Base-by-base conservation (phyloP, 2,329 filamentous ascomycete genomes). In the Aureobasidium sp. region DNA sequence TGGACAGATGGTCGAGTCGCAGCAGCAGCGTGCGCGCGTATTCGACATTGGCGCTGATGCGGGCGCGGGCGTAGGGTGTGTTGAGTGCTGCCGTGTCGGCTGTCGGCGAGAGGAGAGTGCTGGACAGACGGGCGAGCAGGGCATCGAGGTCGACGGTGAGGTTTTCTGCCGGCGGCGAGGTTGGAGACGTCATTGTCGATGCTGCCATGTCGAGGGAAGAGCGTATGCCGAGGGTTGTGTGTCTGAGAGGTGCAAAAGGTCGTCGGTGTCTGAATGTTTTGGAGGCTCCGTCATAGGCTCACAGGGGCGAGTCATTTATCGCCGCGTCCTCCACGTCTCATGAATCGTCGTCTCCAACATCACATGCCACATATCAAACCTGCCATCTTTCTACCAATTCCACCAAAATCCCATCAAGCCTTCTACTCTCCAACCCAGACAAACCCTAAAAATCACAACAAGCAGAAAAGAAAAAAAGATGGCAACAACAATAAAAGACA, bases 1-100 rank as follows among this genome's bases (percentile, higher is more conserved):
- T 12, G 79, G 68, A 5, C 81, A 77, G 60, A 86, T 80, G 85
- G 65, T 90, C 87, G 37, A 89, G 77, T 55, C 78, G 82, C 17
- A 84, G 78, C 53, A 90, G 79, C 25, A 87, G 76, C 0, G 76
- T 77, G 35, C 83, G 80, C 17, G 87, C 86, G 65, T 86, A 81
- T 59, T 86, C 79, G 56, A 91, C 73, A 62, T 89, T 90, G 58
- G 76, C 74, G 59, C 70, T 71, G 25, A 77, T 74, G 62, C 79
- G 80, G 58, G 77, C 75, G 56, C 86, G 77, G 70, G 88, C 85
- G 62, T 81, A 84, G 62, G 79, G 80, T 59, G 79, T 86, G 25
- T 73, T 72, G 52, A 79, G 74, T 41, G 87, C 69, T 44, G 78
- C 70, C 40, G 78, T 76, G 50, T 83, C 79, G 52, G 83, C 78